A percentile compares a stretch with the other conserved stretches of the same genome.
phyloP scores from a whole-genome alignment of 768 basidiomycete genomes.

The Amanita subjunquillea region DNA sequence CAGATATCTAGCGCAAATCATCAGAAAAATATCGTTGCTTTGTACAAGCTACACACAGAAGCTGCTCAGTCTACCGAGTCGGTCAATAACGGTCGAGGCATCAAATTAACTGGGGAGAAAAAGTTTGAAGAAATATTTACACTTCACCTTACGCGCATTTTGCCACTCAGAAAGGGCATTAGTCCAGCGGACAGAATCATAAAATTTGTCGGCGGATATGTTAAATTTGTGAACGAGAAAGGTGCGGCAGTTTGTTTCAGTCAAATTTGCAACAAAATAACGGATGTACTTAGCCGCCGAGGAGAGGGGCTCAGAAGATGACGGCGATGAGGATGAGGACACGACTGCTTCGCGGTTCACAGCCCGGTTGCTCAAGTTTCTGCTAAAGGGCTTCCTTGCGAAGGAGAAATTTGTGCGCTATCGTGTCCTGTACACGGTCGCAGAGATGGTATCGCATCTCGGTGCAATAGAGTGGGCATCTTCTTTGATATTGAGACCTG shows the following conservation, averaged over 20 bases:
- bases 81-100: constrained; percentile 31
- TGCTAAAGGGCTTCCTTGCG: constrained; percentile 69
- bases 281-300: constrained; percentile 23
- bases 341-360: constrained; percentile 63
- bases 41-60: constrained; percentile 69
- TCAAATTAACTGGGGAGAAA: constrained; percentile 64
- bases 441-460: constrained; percentile 70
- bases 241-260: constrained; percentile 30
- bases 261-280: neutral
- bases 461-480: constrained; percentile 72
- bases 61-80: constrained; percentile 44
- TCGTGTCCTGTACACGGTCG: constrained; percentile 65
- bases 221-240: constrained; percentile 66
- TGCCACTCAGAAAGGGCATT: constrained; percentile 76
- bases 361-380: constrained; percentile 47
- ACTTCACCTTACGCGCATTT: constrained; percentile 44
- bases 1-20: constrained; percentile 72
- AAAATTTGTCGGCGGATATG: constrained; percentile 77
- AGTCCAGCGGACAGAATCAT: constrained; percentile 63
- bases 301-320: constrained; percentile 24
- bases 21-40: constrained; percentile 77
- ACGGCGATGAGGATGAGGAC: constrained; percentile 41
- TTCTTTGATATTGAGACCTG: neutral
- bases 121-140: constrained; percentile 63
- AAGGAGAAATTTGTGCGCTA: constrained; percentile 86